Conservation (phyloP, 371 early-diverging fungal species). For the Apophysomyces elegans region DNA sequence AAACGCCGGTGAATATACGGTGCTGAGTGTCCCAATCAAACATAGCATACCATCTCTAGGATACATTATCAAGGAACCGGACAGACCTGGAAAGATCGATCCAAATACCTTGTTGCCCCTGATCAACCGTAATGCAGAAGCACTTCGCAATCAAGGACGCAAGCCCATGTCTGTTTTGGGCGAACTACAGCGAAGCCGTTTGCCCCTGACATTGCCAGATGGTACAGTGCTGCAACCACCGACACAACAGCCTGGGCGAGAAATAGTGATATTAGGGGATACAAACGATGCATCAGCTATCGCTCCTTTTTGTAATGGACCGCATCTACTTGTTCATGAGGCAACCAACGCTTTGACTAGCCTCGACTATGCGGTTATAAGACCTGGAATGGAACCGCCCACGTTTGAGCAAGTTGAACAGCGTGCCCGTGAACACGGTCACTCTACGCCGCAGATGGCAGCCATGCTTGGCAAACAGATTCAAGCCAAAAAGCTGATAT, state of each 20-base stretch:
- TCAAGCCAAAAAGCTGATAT: slow-evolving; percentile 43
- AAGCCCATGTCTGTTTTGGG: slow-evolving; percentile 52
- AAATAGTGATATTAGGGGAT: slow-evolving; percentile 63
- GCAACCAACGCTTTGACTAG: slow-evolving; percentile 62
- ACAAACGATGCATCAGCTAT: slow-evolving; percentile 50
- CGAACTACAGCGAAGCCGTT: slow-evolving; percentile 45
- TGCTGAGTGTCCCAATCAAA: slow-evolving; percentile 46
- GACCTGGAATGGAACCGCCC: slow-evolving; percentile 10
- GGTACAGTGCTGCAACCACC: slow-evolving; percentile 45
- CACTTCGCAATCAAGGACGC: slow-evolving; percentile 30
- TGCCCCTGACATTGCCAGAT: slow-evolving; percentile 50
- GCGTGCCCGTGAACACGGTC: slow-evolving; percentile 53
- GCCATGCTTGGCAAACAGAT: slow-evolving; percentile 50
- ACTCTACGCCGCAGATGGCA: slow-evolving; percentile 72
- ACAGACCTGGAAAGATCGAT: slow-evolving; percentile 47
- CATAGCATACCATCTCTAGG: slow-evolving; percentile 64
- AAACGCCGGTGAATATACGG: slow-evolving; percentile 24
- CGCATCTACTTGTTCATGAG: slow-evolving; percentile 60
- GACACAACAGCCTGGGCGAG: slow-evolving; percentile 44
- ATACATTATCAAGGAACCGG: slow-evolving; percentile 52
- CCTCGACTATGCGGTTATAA: slow-evolving; percentile 25
- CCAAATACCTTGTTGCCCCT: slow-evolving; percentile 40
- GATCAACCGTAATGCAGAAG: slow-evolving; percentile 44
- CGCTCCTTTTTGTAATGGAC: slow-evolving; percentile 17
- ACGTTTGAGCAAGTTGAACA: slow-evolving; percentile 40